Base-by-base conservation (phyloP, 106 monocot species). In the Narthecium ossifragum region DNA sequence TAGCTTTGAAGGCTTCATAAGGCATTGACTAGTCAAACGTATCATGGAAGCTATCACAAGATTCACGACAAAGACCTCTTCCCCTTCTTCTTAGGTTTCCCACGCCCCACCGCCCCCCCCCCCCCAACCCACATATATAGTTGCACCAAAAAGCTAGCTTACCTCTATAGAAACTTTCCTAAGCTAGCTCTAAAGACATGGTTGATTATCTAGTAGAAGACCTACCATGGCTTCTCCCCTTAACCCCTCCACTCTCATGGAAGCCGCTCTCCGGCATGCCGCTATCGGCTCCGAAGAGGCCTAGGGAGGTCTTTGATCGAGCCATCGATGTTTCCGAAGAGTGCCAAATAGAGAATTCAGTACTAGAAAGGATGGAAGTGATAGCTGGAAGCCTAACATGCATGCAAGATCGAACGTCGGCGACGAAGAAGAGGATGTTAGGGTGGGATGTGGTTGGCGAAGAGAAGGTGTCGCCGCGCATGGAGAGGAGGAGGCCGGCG, bases 401-500 rank as follows among this genome's bases (percentile, higher is more conserved):
- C n/a, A n/a, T n/a, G n/a, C n/a, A n/a, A n/a, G n/a, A n/a, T n/a
- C n/a, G n/a, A n/a, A n/a, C n/a, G n/a, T n/a, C n/a, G n/a, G n/a
- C n/a, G n/a, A n/a, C n/a, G n/a, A n/a, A n/a, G n/a, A n/a, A n/a
- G n/a, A n/a, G n/a, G n/a, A 4, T 23, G 38, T n/a, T 2, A 30
- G 15, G 15, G 43, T 29, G 6, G 24, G 1, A 20, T 48, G 13
- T 49, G 4, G 38, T 24, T 1, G 31, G 31, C 7, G 36, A 3
- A 43, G 32, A 31, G 12, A 34, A 63, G 48, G 46, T 23, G 33
- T 27, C 31, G 6, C 17, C 31, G 5, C n/a, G 25, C 25, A 53
- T 15, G 53, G 36, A 5, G 24, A 53, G 59, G 47, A 52, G 54
- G 59, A 70, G 70, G 43, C 77, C 77, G 18, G 25, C 60, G 34